Conservation (phyloP, 225 moss, liverwort and hornwort species). For the Thuidium tamariscinum region DNA sequence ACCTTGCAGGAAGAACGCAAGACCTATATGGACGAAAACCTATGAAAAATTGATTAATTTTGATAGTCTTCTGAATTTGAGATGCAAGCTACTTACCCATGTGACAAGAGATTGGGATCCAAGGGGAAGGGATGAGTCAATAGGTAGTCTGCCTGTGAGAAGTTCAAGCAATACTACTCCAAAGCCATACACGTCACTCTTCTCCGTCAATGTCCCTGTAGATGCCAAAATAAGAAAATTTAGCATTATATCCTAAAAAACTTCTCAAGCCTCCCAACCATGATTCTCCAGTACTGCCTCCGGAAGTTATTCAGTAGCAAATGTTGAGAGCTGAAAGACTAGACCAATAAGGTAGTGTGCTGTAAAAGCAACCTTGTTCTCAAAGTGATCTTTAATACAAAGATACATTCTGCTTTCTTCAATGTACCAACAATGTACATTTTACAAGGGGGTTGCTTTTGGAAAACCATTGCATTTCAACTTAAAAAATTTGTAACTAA, state of each 20-base stretch:
- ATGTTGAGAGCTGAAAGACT: background rate
- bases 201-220: slow-evolving; percentile 53
- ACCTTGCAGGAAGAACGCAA: background rate
- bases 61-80: background rate
- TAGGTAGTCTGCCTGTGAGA: slow-evolving; percentile 50
- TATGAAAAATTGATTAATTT: background rate
- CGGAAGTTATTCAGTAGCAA: background rate
- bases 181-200: slow-evolving; percentile 68
- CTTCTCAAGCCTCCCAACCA: background rate
- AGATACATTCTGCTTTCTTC: too few relatives aligned
- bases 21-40: background rate
- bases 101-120: slow-evolving; percentile 58
- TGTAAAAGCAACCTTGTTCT: too few relatives aligned
- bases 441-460: too few relatives aligned
- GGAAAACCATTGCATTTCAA: too few relatives aligned
- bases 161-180: slow-evolving; percentile 65
- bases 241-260: background rate
- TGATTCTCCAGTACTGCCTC: too few relatives aligned
- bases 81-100: slow-evolving; percentile 20
- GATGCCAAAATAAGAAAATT: background rate
- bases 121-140: slow-evolving; percentile 34
- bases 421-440: too few relatives aligned
- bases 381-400: too few relatives aligned
- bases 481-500: too few relatives aligned
- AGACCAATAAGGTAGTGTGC: too few relatives aligned